Evolutionary conservation across 495 filamentous ascomycete genomes (phyloP).

Genomic region (Xylaria curta): DNA sequence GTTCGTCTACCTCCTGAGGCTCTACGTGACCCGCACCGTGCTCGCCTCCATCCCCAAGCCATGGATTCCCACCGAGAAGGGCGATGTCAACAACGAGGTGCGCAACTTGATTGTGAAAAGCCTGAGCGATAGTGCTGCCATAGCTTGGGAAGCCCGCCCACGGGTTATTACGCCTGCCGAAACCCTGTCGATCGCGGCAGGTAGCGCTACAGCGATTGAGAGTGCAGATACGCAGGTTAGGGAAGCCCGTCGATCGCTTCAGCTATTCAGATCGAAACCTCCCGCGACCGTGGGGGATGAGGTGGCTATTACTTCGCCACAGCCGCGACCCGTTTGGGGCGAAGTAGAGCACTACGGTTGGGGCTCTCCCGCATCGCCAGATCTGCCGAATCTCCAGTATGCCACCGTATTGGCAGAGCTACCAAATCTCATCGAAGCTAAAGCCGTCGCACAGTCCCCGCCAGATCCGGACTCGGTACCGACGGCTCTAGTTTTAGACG

Average conservation of each 20-base stretch:
- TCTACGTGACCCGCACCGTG: constrained; percentile 84
- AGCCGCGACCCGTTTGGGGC: constrained; percentile 68
- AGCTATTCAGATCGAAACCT: constrained; percentile 36
- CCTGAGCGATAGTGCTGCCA: constrained; percentile 75
- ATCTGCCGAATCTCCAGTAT: constrained; percentile 82
- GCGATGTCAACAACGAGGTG: constrained; percentile 74
- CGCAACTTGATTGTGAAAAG: constrained; percentile 73
- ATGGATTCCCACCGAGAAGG: constrained; percentile 82
- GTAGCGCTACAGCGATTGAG: constrained; percentile 20
- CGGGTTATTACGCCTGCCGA: constrained; percentile 51
- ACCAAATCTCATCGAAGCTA: constrained; percentile 90
- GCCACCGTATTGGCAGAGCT: constrained; percentile 82
- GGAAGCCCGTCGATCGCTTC: constrained; percentile 30
- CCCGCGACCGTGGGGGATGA: constrained; percentile 34
- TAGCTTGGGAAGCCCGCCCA: constrained; percentile 81
- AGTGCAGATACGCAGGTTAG: not conserved
- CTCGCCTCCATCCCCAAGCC: constrained; percentile 82
- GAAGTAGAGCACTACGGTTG: constrained; percentile 85
- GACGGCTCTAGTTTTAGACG: constrained; percentile 52
- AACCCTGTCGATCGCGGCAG: constrained; percentile 19
- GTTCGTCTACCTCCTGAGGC: constrained; percentile 82
- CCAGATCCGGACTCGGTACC: constrained; percentile 57
- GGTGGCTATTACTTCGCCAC: constrained; percentile 39
- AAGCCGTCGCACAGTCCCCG: constrained; percentile 83
- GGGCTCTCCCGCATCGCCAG: constrained; percentile 75